A percentile compares a stretch with the other conserved stretches of the same genome.
These are phyloP conservation scores for Ophiostoma tasmaniense DNA, from an alignment of 2,329 filamentous ascomycete genomes.

Conservation along the genomic window DNA sequence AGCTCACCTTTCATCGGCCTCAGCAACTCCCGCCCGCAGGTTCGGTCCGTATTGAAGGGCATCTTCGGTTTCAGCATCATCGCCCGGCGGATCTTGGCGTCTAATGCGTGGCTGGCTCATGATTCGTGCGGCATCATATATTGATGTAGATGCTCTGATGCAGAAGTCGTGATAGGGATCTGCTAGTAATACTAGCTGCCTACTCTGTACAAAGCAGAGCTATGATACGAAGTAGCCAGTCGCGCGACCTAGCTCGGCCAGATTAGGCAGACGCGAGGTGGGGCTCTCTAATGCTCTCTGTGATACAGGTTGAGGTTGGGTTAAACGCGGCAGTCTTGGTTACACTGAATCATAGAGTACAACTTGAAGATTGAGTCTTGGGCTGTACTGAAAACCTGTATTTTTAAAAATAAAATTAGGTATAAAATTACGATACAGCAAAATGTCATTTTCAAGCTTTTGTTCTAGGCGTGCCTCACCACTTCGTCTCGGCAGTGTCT, in stretches of 20 bases:
- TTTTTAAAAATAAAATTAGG: too few species aligned
- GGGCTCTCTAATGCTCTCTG: background rate
- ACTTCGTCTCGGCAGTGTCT: background rate
- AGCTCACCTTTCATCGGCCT: slow-evolving; percentile 28
- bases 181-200: background rate
- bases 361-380: background rate
- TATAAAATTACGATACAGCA: background rate
- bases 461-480: background rate
- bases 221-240: background rate
- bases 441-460: background rate
- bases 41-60: slow-evolving; percentile 40
- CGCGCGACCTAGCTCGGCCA: background rate
- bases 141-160: background rate
- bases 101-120: slow-evolving; percentile 12
- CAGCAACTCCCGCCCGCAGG: slow-evolving; percentile 33
- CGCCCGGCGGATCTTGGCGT: slow-evolving; percentile 19
- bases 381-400: background rate
- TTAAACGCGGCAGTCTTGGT: too few species aligned
- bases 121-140: background rate
- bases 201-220: background rate
- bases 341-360: too few species aligned
- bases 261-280: background rate
- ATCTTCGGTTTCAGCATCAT: slow-evolving; percentile 41
- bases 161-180: background rate
- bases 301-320: too few species aligned